These are phyloP conservation scores for Lactarius hengduanensis DNA, from an alignment of 768 basidiomycete genomes.

Conservation along the genomic window DNA sequence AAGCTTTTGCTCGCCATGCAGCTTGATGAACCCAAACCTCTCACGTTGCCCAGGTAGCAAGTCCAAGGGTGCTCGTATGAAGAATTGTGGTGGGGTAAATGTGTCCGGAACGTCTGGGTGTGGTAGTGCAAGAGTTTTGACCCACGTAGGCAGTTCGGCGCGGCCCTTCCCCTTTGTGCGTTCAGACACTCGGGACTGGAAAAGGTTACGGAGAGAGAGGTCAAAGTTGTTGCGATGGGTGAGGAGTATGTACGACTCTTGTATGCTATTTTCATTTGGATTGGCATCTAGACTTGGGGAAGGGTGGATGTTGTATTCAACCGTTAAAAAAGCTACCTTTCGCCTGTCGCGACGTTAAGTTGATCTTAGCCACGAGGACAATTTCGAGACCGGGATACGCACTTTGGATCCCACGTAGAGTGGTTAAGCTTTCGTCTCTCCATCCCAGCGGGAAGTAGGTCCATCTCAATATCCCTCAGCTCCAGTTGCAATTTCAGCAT, in stretches of 20 bases:
- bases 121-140: conserved; percentile 49
- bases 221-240: conserved; percentile 63
- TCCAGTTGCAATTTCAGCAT: conserved; percentile 67
- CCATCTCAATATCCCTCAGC: conserved; percentile 66
- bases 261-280: conserved; percentile 39
- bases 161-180: conserved; percentile 46
- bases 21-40: conserved; percentile 48
- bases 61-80: conserved; percentile 50
- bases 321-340: conserved; percentile 63
- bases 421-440: conserved; percentile 73
- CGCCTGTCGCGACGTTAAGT: conserved; percentile 44
- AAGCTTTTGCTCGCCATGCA: conserved; percentile 54
- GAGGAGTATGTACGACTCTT: conserved; percentile 49
- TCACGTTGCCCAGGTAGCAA: conserved; percentile 25
- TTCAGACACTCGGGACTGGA: conserved; percentile 49
- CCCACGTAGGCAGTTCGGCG: conserved; percentile 51
- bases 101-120: conserved; percentile 55
- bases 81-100: conserved; percentile 57
- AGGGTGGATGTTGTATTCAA: conserved; percentile 69
- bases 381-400: conserved; percentile 22
- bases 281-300: conserved; percentile 45
- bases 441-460: conserved; percentile 81
- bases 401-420: conserved; percentile 83
- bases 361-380: conserved; percentile 13
- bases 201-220: conserved; percentile 47